A percentile compares a stretch with the other conserved stretches of the same genome.
Conservation (phyloP, 2,329 filamentous ascomycete species). For the Xylariaceae sp. region DNA sequence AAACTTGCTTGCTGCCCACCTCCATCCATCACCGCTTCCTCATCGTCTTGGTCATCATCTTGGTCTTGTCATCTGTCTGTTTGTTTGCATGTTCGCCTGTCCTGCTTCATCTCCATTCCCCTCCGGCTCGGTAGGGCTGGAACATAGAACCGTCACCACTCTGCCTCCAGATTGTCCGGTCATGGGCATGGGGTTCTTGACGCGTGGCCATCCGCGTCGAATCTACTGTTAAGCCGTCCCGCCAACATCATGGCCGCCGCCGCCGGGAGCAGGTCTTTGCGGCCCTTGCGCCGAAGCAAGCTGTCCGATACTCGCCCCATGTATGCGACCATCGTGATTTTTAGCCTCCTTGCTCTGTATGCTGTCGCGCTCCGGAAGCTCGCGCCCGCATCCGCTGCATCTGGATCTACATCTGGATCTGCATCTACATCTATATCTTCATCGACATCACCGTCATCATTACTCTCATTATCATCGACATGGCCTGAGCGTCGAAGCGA, state of each 20-base stretch:
- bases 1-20: too few relatives aligned
- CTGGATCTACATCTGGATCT: neutral
- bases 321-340: slow-evolving; percentile 42
- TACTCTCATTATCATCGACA: neutral
- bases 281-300: slow-evolving; percentile 24
- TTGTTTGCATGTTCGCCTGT: too few relatives aligned
- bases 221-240: neutral
- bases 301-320: slow-evolving; percentile 45
- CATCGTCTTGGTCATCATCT: neutral
- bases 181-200: neutral
- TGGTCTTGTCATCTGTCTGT: neutral
- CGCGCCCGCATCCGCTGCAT: neutral
- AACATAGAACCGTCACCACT: too few relatives aligned
- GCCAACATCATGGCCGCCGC: slow-evolving; percentile 12
- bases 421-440: neutral
- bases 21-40: too few relatives aligned
- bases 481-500: neutral
- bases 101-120: too few relatives aligned
- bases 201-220: slow-evolving; percentile 3
- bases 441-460: neutral
- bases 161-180: too few relatives aligned
- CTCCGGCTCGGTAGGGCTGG: neutral
- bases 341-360: slow-evolving; percentile 43
- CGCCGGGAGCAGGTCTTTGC: slow-evolving; percentile 1
- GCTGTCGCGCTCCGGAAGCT: slow-evolving; percentile 34